Base-by-base conservation (phyloP, 805 yeast species). In the Candida silvatica region DNA sequence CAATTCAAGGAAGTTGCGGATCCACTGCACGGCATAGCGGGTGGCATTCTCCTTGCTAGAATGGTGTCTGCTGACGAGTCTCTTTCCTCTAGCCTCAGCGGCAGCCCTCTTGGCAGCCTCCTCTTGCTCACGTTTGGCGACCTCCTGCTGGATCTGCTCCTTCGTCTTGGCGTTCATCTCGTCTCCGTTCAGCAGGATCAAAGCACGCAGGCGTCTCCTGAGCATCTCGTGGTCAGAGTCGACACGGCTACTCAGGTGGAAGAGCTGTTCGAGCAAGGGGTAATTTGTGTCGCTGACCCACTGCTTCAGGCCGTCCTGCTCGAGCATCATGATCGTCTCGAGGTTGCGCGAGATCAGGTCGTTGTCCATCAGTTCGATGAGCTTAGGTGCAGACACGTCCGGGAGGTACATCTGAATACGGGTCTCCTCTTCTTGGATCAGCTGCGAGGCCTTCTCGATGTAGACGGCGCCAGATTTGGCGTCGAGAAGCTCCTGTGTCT, bases 11-110 rank as follows among this genome's bases (percentile, higher is more conserved):
- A 83, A 66, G 20, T 69, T 62, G 29, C 71, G 71, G 7, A 83
- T 69, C 90, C 94, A 87, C 35, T 65, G 63, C 3, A 73, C 64
- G 0, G 94, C 92, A 44, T 69, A 71, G 34, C 63, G 59, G 6
- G 77, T 55, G 38, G 68, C 58, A 32, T 49, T 45, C 48, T 67
- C 59, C 44, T 62, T 45, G 34, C 37, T 26, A 17, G 44, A 40
- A 34, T 40, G 45, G 29, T 41, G 44, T 28, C 38, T 35, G 17
- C 14, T 22, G 11, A 32, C 23, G 15, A 35, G 40, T 49, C 15
- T 50, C 38, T 27, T 46, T 12, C 35, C 35, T 6, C 29, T 26
- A n/a, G 36, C 14, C 12, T 27, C 28, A 16, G 31, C 31, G 20
- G 14, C 15, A 8, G 16, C 26, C 16, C 26, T 7, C 16, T 29